Evolutionary conservation across 176 grass and related monocot genomes (phyloP), one percentile per base, ranked within the genome.

Genomic region (Oryza nivara): DNA sequence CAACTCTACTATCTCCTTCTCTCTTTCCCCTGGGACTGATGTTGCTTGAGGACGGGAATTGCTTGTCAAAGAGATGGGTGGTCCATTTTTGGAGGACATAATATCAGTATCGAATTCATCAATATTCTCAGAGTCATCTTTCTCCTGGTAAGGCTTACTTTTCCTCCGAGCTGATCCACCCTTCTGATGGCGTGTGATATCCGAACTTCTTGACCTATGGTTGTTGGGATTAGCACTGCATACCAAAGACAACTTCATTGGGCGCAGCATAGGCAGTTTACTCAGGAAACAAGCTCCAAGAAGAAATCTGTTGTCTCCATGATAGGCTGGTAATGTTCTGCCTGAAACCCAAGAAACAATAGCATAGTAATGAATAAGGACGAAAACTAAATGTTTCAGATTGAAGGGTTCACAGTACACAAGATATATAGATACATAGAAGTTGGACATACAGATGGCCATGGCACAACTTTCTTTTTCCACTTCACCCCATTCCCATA

Each of bases 1-100:
- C 28, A 98, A 78, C 78, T 90, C 87, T 51, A 95, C 80, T 23
- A 94, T 96, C 74, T 95, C 93, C 67, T 90, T 88, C 81, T 93
- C 91, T 81, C 91, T 92, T 82, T 87, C 83, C 45, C 90, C 90
- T 51, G 88, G 88, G 75, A 63, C 65, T 65, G 87, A 82, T 81
- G 88, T 92, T 20, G 74, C 88, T 47, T 89, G 89, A 70, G 82
- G 74, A 76, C 86, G 74, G 11, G 76, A 64, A 70, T 91, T 92
- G 75, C 84, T 90, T 51, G 38, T 47, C 64, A 88, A 83, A 65
- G 89, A 90, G 44, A 88, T 84, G 40, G 86, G 70, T 68, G 88
- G 86, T 61, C 93, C 97, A 76, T 91, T 99, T 86, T 92, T 92
- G 20, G 91, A 89, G 70, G 83, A 75, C 44, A 89, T 56, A 47